A percentile compares a stretch with the other conserved stretches of the same genome.
phyloP scores from a whole-genome alignment of 352 stramenopile species.

The Phytophthora cryptogea region DNA sequence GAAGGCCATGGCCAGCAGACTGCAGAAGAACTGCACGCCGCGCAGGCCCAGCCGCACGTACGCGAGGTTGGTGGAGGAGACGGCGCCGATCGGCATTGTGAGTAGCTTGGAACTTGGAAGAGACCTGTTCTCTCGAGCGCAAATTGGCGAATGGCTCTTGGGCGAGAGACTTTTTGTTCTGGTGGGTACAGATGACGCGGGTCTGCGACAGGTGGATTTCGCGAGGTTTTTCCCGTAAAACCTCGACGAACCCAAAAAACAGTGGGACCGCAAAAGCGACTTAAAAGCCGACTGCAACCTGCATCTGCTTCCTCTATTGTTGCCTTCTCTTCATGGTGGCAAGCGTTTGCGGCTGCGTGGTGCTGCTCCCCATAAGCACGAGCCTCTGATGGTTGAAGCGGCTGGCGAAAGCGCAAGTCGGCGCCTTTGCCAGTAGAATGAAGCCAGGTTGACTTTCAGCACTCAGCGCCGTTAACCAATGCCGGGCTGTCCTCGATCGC shows the following conservation, averaged over 20 bases:
- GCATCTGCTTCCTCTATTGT: too few relatives aligned
- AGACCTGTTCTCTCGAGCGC: neutral
- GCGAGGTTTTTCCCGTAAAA: slow-evolving; percentile 16
- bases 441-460: slow-evolving; percentile 8
- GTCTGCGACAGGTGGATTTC: slow-evolving; percentile 16
- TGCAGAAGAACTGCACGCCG: slow-evolving; percentile 59
- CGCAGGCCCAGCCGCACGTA: slow-evolving; percentile 45
- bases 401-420: neutral
- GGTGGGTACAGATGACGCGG: slow-evolving; percentile 4
- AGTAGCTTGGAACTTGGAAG: neutral
- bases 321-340: neutral
- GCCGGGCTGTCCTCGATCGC: slow-evolving; percentile 6
- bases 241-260: slow-evolving; percentile 25
- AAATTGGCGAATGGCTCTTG: slow-evolving; percentile 23
- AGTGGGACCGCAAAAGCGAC: slow-evolving; percentile 26
- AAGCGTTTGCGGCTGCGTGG: neutral
- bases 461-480: slow-evolving; percentile 4
- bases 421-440: neutral
- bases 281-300: slow-evolving; percentile 18
- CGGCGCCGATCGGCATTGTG: slow-evolving; percentile 27
- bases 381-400: neutral
- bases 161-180: neutral
- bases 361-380: too few relatives aligned
- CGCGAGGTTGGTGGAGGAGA: slow-evolving; percentile 27
- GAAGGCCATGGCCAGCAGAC: slow-evolving; percentile 55